A percentile compares a stretch with the other conserved stretches of the same genome.
Conservation (phyloP, 208 protist species). For the Acanthamoeba castellanii region DNA sequence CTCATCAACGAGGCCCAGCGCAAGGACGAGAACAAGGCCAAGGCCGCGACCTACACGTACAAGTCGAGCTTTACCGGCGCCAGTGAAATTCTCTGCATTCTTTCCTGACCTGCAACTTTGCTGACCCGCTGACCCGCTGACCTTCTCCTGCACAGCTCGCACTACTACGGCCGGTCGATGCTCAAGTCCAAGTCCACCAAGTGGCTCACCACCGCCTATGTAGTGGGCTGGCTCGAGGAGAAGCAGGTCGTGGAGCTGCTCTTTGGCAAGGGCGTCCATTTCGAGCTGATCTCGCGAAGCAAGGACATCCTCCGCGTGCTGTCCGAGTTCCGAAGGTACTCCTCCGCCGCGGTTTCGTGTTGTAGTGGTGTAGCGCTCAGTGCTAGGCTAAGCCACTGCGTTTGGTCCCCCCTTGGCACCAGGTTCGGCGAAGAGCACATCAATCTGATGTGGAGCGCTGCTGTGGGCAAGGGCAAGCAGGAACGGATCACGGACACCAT, state of each 20-base stretch:
- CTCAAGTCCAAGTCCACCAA: slow-evolving; percentile 33
- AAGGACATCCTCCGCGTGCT: slow-evolving; percentile 62
- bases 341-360: neutral
- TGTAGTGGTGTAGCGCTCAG: neutral
- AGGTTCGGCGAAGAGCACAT: slow-evolving; percentile 63
- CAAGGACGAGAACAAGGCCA: slow-evolving; percentile 44
- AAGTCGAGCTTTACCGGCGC: neutral
- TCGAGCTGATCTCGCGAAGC: slow-evolving; percentile 63
- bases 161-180: slow-evolving; percentile 17
- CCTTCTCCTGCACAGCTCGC: neutral
- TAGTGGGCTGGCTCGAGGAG: slow-evolving; percentile 47
- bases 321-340: slow-evolving; percentile 12
- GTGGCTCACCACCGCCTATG: neutral
- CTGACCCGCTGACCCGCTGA: neutral
- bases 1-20: slow-evolving; percentile 66
- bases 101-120: neutral
- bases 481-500: slow-evolving; percentile 70
- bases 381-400: too few species aligned
- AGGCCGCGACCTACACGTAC: slow-evolving; percentile 15
- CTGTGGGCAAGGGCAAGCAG: slow-evolving; percentile 61
- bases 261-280: slow-evolving; percentile 60
- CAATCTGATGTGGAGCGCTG: slow-evolving; percentile 65
- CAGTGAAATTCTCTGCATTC: too few species aligned
- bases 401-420: neutral
- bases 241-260: slow-evolving; percentile 59